phyloP scores from a whole-genome alignment of 2,329 filamentous ascomycete genomes.

The Pseudopyrenochaeta lycopersici region DNA sequence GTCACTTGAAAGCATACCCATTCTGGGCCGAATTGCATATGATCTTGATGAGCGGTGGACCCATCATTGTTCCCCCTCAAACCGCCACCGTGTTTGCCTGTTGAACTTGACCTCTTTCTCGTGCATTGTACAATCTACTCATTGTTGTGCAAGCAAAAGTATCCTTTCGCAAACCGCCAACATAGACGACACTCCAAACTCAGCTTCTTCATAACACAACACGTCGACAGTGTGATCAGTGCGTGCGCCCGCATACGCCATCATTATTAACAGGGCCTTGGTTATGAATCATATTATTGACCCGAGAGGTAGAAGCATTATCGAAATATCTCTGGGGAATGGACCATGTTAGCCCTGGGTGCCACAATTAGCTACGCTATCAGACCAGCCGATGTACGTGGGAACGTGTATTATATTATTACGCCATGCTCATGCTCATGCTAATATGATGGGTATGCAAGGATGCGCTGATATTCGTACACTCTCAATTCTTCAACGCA shows the following conservation, averaged over 20 bases:
- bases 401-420: slow-evolving; percentile 1
- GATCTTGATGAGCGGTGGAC: background rate
- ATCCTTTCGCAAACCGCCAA: background rate
- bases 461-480: too few species aligned
- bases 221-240: background rate
- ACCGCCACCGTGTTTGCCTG: slow-evolving; percentile 21
- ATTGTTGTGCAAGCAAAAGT: slow-evolving; percentile 10
- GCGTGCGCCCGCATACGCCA: slow-evolving; percentile 13
- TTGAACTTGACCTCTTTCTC: background rate
- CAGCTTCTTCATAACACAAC: background rate
- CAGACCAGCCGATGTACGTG: slow-evolving; percentile 16
- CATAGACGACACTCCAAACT: slow-evolving; percentile 7
- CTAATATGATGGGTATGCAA: too few species aligned
- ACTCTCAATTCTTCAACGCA: slow-evolving; percentile 19
- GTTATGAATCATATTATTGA: slow-evolving; percentile 12
- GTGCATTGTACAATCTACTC: background rate
- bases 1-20: background rate
- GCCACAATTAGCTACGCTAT: slow-evolving; percentile 8
- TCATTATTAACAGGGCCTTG: slow-evolving; percentile 18
- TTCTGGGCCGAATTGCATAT: slow-evolving; percentile 7
- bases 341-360: slow-evolving; percentile 7
- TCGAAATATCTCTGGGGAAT: slow-evolving; percentile 7
- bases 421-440: background rate
- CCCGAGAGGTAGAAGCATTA: slow-evolving; percentile 19
- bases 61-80: slow-evolving; percentile 3